phyloP scores from a whole-genome alignment of 1,284 basidiomycete genomes.

The Rhizopogon hawkerae region DNA sequence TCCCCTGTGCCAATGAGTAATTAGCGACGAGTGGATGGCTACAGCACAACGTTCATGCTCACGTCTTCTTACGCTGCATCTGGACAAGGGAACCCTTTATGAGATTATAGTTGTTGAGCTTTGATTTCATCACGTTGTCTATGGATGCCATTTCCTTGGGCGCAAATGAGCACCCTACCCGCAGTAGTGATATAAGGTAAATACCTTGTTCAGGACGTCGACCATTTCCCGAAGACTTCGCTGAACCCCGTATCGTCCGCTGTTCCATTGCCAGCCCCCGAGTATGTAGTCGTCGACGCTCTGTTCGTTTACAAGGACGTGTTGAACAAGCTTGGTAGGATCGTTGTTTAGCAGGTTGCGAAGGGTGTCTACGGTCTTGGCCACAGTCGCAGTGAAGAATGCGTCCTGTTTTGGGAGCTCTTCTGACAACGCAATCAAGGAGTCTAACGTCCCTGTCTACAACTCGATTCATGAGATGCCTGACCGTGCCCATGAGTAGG shows the following conservation, averaged over 20 bases:
- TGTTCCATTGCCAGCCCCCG: slow-evolving; percentile 81
- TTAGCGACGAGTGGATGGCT: background rate
- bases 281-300: slow-evolving; percentile 77
- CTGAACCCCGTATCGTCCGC: slow-evolving; percentile 77
- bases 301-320: slow-evolving; percentile 78
- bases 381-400: slow-evolving; percentile 81
- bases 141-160: slow-evolving; percentile 81
- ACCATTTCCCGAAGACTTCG: slow-evolving; percentile 74
- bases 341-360: slow-evolving; percentile 90
- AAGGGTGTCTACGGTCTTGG: slow-evolving; percentile 92
- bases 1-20: slow-evolving; percentile 48
- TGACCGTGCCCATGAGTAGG: slow-evolving; percentile 1
- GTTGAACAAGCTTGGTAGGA: slow-evolving; percentile 72
- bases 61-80: slow-evolving; percentile 93
- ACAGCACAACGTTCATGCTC: slow-evolving; percentile 23
- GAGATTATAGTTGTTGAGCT: slow-evolving; percentile 87
- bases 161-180: slow-evolving; percentile 3
- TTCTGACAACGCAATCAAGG: slow-evolving; percentile 85
- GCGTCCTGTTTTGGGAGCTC: slow-evolving; percentile 87
- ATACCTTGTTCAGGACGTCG: slow-evolving; percentile 74
- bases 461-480: slow-evolving; percentile 13
- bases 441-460: slow-evolving; percentile 92
- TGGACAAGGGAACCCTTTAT: slow-evolving; percentile 91
- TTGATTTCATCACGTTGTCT: slow-evolving; percentile 84
- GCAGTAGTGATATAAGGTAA: slow-evolving; percentile 15